Conservation (phyloP, 805 yeast genomes). For the Nakazawaea ernobii region DNA sequence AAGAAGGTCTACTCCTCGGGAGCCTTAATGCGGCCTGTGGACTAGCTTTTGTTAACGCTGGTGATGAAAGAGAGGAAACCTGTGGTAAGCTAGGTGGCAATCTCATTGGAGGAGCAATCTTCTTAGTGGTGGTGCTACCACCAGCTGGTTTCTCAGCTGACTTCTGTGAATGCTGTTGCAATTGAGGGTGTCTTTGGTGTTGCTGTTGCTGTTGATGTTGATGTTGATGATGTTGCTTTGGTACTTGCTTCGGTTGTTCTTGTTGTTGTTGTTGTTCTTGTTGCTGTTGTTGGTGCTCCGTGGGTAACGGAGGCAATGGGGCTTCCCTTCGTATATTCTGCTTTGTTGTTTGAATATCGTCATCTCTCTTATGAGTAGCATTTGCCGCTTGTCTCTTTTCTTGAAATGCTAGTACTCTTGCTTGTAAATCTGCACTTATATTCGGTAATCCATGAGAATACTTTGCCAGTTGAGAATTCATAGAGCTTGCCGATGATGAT, state of each 20-base stretch:
- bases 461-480: slow-evolving; percentile 16
- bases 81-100: slow-evolving; percentile 12
- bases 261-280: background rate
- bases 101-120: slow-evolving; percentile 9
- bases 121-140: background rate
- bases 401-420: slow-evolving; percentile 81
- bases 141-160: background rate
- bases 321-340: background rate
- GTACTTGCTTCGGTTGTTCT: too few species aligned
- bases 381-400: slow-evolving; percentile 58
- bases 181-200: too few species aligned
- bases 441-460: slow-evolving; percentile 27
- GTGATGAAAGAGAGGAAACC: slow-evolving; percentile 1
- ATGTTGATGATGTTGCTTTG: background rate
- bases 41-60: slow-evolving; percentile 5
- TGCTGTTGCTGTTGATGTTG: background rate
- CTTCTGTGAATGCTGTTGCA: slow-evolving; percentile 10
- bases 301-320: too few species aligned
- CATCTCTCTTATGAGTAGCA: slow-evolving; percentile 12
- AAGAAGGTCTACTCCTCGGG: slow-evolving; percentile 33
- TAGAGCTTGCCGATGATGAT: slow-evolving; percentile 12
- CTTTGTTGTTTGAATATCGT: background rate
- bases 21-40: slow-evolving; percentile 13
- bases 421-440: slow-evolving; percentile 75
- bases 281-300: too few species aligned